A percentile compares a stretch with the other conserved stretches of the same genome.
Conservation (phyloP, 2,329 filamentous ascomycete species). For the Botryosphaeria dothidea region DNA sequence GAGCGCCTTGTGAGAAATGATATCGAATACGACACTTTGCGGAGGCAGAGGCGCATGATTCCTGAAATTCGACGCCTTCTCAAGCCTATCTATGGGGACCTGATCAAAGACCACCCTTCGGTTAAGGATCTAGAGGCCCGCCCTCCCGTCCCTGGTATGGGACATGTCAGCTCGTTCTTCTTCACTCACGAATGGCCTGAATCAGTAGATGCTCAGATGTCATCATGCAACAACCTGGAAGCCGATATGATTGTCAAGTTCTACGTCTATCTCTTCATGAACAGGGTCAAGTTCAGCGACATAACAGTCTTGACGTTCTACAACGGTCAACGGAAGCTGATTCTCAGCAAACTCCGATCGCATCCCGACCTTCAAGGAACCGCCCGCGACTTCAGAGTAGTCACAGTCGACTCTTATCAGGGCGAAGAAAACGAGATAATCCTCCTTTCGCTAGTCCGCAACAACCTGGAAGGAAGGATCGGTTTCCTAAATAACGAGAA, state of each 20-base stretch:
- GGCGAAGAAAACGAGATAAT: conserved; percentile 88
- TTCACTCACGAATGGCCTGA: conserved; percentile 69
- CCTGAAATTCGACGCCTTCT: conserved; percentile 65
- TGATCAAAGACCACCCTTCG: conserved; percentile 58
- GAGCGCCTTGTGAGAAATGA: conserved; percentile 71
- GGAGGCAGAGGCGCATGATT: conserved; percentile 72
- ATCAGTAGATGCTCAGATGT: conserved; percentile 61
- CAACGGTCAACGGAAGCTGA: conserved; percentile 72
- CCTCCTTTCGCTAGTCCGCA: conserved; percentile 77
- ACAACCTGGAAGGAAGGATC: conserved; percentile 57
- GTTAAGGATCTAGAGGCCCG: conserved; percentile 51
- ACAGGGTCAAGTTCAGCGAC: conserved; percentile 58
- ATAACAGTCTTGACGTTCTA: conserved; percentile 89
- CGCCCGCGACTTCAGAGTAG: conserved; percentile 58
- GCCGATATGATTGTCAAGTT: conserved; percentile 75
- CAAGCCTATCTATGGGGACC: conserved; percentile 60
- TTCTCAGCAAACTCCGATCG: conserved; percentile 53
- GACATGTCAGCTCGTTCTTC: conserved; percentile 59
- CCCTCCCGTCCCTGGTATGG: conserved; percentile 63
- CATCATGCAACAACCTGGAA: conserved; percentile 69
- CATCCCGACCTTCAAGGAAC: conserved; percentile 44
- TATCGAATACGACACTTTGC: conserved; percentile 65
- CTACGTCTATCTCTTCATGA: conserved; percentile 69
- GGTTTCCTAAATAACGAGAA: conserved; percentile 74
- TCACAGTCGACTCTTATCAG: conserved; percentile 86